Evolutionary conservation across 768 basidiomycete genomes (phyloP), one percentile per base, ranked within the genome.

Genomic region (Pholiota conissans): DNA sequence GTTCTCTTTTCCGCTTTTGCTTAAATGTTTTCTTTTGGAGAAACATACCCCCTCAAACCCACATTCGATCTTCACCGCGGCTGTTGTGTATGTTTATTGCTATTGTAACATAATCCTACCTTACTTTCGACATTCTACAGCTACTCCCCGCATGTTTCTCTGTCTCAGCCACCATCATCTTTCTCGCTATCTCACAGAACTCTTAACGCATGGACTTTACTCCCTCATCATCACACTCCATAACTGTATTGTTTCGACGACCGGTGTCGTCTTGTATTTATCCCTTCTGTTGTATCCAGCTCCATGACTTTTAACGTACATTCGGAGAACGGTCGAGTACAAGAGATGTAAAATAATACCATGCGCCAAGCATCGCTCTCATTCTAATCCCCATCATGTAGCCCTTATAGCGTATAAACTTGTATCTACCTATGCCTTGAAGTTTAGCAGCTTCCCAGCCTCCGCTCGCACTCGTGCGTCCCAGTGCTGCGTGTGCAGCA

Each of bases 401-500:
- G 49, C 55, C 47, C 55, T 32, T 50, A 47, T 49, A 54, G 22
- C 47, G 42, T 11, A 52, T 37, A 40, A 46, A 22, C 18, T 47
- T 56, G 34, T 49, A 55, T 59, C 48, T 58, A 59, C 49, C 60
- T 61, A 57, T 48, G 52, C 56, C 55, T 71, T 69, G 61, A 74
- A 80, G 54, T 73, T 76, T 57, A 83, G 72, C 60, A 92, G 73
- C 63, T 78, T 82, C 50, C 65, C 73, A 51, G 93, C 93, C 63
- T 83, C 87, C 48, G 77, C 78, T 60, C 90, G 77, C 7, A 97
- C 88, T 52, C 76, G 73, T 65, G 79, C 73, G 72, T 95, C 90
- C 68, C 79, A 83, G 69, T 92, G 86, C 29, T 74, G 76, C 62
- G 73, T 70, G 61, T 77, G 76, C 49, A 91, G 79, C 58, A 88